Evolutionary conservation across 768 basidiomycete species (phyloP), one percentile per base, ranked within the genome.

Genomic region (Macrolepiota fuliginosa): DNA sequence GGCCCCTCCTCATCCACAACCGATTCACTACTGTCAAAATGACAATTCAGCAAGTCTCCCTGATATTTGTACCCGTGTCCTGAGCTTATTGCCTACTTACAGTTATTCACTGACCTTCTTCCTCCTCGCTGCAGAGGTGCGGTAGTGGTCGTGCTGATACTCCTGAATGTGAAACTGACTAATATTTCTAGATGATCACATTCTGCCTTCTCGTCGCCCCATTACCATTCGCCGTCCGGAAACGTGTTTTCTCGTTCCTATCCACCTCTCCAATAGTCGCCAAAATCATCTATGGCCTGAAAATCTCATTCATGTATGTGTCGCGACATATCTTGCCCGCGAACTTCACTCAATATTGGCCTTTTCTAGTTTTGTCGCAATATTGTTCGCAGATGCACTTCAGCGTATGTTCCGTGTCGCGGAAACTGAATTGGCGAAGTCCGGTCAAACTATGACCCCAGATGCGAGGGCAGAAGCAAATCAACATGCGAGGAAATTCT

Each of bases 401-500:
- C 95, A 97, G 74, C 87, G 96, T 63, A 95, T 98, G 92, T 86
- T 89, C 77, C 86, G 89, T 50, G 82, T 92, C 10, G 83, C 89
- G 2, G 91, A 94, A 71, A 71, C 82, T 0, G 90, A 94, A 37
- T 67, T 83, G 19, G 87, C 89, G 12, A 92, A 89, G 68, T 70
- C 78, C 45, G 81, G 81, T 1, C 76, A 77, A 27, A 79, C 80
- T 75, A 53, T 81, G 77, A 56, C 82, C 75, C 65, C 84, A 13
- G 82, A 94, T 69, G 83, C 87, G 13, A 82, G 91, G 49, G 85
- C 87, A 1, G 96, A 98, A 73, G 91, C 91, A n/a, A 92, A 86
- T 71, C 81, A 94, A 66, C 88, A 96, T 0, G 94, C 94, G 27
- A 84, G 94, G 63, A 95, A 95, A 74, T 98, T 98, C 79, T 96